A percentile compares a stretch with the other conserved stretches of the same genome.
These are phyloP conservation scores for Aspergillus sclerotiicarbonarius DNA, from an alignment of 495 filamentous ascomycete species.

Conservation along the genomic window DNA sequence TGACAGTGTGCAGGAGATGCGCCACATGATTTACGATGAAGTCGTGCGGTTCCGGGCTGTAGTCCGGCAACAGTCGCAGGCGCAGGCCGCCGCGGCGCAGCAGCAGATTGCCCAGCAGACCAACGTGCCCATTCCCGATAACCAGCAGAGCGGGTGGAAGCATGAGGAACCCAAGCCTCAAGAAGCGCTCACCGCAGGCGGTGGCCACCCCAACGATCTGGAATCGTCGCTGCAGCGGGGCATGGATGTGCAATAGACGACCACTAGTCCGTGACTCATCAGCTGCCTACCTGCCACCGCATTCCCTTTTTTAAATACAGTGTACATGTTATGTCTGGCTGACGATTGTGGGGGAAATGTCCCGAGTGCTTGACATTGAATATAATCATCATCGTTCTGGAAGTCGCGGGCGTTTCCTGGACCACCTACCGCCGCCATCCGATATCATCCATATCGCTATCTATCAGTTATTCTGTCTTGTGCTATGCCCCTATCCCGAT, in stretches of 20 bases:
- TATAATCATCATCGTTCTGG: constrained; percentile 12
- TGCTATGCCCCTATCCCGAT: not conserved
- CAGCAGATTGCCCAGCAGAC: constrained; percentile 40
- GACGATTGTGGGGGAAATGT: not conserved
- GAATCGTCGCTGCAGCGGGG: constrained; percentile 85
- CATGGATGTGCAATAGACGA: constrained; percentile 55
- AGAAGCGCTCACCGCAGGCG: constrained; percentile 59
- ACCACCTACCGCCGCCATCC: not conserved
- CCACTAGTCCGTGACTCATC: not conserved
- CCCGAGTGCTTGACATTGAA: constrained; percentile 1
- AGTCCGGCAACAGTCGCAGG: constrained; percentile 67
- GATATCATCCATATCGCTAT: not conserved
- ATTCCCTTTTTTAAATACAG: not conserved
- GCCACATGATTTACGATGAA: constrained; percentile 94
- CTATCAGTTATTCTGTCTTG: not conserved
- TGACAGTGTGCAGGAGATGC: constrained; percentile 90
- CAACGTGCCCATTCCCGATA: constrained; percentile 72
- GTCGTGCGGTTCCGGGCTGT: constrained; percentile 73
- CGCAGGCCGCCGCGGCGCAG: constrained; percentile 40
- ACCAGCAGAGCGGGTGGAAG: constrained; percentile 67
- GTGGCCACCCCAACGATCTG: constrained; percentile 56
- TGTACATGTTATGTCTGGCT: not conserved
- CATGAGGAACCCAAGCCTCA: constrained; percentile 85
- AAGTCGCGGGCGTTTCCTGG: constrained; percentile 20
- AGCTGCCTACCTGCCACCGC: not conserved